These are phyloP conservation scores for Aphanomyces cochlioides DNA, from an alignment of 352 stramenopile genomes.

Conservation along the genomic window DNA sequence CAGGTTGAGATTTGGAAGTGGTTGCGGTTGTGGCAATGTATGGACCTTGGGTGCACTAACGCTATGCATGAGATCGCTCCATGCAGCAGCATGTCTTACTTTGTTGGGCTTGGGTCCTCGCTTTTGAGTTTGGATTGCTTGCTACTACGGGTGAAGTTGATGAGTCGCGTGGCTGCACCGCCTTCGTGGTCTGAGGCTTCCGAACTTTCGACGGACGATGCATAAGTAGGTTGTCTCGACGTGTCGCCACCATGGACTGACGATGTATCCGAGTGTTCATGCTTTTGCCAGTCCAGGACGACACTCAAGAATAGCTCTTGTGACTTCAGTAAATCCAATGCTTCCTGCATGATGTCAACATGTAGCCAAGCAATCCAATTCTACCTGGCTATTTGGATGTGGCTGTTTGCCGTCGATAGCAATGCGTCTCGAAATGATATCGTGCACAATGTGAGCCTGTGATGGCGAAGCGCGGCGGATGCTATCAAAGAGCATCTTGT, in stretches of 20 bases:
- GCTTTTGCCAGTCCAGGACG: slow-evolving; percentile 73
- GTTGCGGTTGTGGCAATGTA: slow-evolving; percentile 18
- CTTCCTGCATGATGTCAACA: not conserved
- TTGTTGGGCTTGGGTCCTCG: slow-evolving; percentile 61
- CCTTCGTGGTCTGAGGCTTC: slow-evolving; percentile 40
- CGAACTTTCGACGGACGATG: slow-evolving; percentile 34
- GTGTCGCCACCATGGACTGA: not conserved
- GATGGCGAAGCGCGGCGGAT: slow-evolving; percentile 21
- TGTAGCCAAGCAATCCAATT: too few relatives aligned
- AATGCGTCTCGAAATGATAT: not conserved
- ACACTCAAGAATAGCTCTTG: slow-evolving; percentile 82
- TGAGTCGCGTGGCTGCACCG: slow-evolving; percentile 12
- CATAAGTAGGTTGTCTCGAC: slow-evolving; percentile 29
- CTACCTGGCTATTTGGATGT: too few relatives aligned
- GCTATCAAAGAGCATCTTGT: slow-evolving; percentile 8
- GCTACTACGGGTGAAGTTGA: slow-evolving; percentile 15
- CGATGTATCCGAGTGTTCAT: slow-evolving; percentile 10
- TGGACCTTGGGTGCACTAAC: slow-evolving; percentile 14
- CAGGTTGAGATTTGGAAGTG: slow-evolving; percentile 48
- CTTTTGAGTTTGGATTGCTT: slow-evolving; percentile 19
- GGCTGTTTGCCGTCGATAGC: not conserved
- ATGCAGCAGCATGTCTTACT: slow-evolving; percentile 29
- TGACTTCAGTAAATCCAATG: slow-evolving; percentile 40
- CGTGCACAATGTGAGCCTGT: not conserved
- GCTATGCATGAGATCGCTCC: not conserved